Evolutionary conservation across 2,329 filamentous ascomycete species (phyloP).

Genomic region (Penicillium janthinellum): DNA sequence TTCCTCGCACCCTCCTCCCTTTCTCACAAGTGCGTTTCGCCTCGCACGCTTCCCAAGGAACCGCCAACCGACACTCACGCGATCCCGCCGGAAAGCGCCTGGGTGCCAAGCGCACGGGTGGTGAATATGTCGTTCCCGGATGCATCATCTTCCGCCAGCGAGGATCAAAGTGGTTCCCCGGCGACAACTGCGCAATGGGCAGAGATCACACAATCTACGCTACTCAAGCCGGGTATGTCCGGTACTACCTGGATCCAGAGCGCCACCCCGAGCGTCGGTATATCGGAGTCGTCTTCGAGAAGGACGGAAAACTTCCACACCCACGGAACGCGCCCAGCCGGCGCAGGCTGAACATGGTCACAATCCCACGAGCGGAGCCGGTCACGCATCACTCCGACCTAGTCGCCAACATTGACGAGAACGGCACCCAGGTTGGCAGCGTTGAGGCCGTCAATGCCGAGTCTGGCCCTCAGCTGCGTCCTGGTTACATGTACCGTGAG

Average conservation of each 20-base stretch:
- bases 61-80: conserved; percentile 67
- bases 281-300: conserved; percentile 89
- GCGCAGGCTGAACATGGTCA: conserved; percentile 74
- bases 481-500: conserved; percentile 66
- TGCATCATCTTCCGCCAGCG: conserved; percentile 99
- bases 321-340: conserved; percentile 72
- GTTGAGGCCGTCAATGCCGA: conserved; percentile 29
- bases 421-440: conserved; percentile 27
- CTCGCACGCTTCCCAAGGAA: conserved; percentile 65
- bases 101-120: conserved; percentile 89
- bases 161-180: conserved; percentile 90
- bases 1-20: conserved; percentile 36
- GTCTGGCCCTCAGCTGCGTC: conserved; percentile 46
- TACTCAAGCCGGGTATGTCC: conserved; percentile 82
- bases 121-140: conserved; percentile 89
- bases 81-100: conserved; percentile 80
- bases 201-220: conserved; percentile 96
- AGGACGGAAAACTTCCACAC: conserved; percentile 76
- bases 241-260: conserved; percentile 89
- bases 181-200: conserved; percentile 93
- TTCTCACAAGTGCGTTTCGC: conserved; percentile 60
- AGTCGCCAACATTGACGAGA: conserved; percentile 27
- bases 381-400: conserved; percentile 28
- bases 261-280: conserved; percentile 85
- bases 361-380: conserved; percentile 41